Base-by-base conservation (phyloP, 23 red algal species). In the Gracilaria domingensis region DNA sequence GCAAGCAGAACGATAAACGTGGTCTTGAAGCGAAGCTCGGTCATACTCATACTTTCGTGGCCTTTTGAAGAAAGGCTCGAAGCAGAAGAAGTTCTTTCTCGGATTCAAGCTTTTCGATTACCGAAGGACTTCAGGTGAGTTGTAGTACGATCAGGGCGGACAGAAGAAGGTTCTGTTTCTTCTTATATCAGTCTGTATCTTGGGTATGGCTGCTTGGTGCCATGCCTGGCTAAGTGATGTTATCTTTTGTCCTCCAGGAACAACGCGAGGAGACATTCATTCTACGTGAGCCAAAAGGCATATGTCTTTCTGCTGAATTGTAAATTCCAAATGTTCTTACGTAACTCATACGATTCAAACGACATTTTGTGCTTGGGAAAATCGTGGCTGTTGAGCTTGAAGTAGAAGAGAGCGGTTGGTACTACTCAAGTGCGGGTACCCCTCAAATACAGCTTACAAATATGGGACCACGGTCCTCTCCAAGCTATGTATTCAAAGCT, bases 361-460 rank as follows among this genome's bases (percentile, higher is more conserved):
- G 62, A 67, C 3, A 1, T 36, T 36, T 1, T 13, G 12, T 33
- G 62, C 62, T 67, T 29, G 24, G 17, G 26, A 67, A 30, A 67
- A 67, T 67, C 16, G 11, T 67, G 62, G 62, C 62, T 67, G 62
- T 67, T 16, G 62, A 67, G 24, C 62, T 33, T 67, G 24, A 14
- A 35, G 2, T 18, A 35, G 24, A 35, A 67, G 6, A 67, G 62
- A 45, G 8, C 16, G 33, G 33, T 2, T 67, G 28, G 33, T 36
- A n/a, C n/a, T n/a, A n/a, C n/a, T n/a, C n/a, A n/a, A n/a, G n/a
- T n/a, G n/a, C n/a, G n/a, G n/a, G n/a, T n/a, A n/a, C n/a, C n/a
- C n/a, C n/a, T n/a, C n/a, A n/a, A n/a, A n/a, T 8, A 67, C 2
- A 67, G 24, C 62, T 36, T 21, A 25, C 62, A 33, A 67, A 33